Evolutionary conservation across 805 yeast genomes (phyloP).

Genomic region (Kurtzmaniella cleridarum): DNA sequence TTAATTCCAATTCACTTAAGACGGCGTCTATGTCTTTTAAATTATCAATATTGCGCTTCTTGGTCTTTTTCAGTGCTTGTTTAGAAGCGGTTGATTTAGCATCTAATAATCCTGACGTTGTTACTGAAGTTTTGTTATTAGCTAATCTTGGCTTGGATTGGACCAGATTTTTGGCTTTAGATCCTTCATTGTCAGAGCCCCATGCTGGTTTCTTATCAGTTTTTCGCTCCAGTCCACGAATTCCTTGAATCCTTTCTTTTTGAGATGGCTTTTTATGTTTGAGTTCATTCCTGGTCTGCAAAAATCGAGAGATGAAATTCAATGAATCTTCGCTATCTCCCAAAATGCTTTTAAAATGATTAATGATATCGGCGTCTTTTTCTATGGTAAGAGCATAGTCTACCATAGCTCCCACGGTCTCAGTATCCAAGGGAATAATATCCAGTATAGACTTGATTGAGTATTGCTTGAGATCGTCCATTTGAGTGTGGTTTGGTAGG

Average conservation of each 20-base stretch:
- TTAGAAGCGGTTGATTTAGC: conserved; percentile 15
- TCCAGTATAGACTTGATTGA: conserved; percentile 22
- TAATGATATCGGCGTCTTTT: conserved; percentile 42
- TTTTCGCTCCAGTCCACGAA: not conserved
- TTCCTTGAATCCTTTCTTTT: conserved; percentile 4
- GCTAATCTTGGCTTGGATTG: conserved; percentile 9
- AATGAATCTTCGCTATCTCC: conserved; percentile 54
- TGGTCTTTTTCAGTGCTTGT: conserved; percentile 25
- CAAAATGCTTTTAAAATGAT: conserved; percentile 49
- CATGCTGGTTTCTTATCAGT: not conserved
- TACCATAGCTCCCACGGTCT: conserved; percentile 49
- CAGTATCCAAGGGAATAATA: conserved; percentile 55
- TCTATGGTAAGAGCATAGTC: conserved; percentile 46
- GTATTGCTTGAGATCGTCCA: conserved; percentile 17
- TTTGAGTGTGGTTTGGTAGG: not conserved
- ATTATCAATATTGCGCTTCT: conserved; percentile 47
- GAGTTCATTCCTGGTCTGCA: conserved; percentile 30
- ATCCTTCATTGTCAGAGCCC: conserved; percentile 3
- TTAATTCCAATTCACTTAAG: conserved; percentile 45
- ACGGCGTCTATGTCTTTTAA: conserved; percentile 64
- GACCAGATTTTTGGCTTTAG: conserved; percentile 4
- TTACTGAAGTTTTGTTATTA: conserved; percentile 13
- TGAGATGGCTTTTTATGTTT: conserved; percentile 6
- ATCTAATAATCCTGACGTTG: conserved; percentile 46
- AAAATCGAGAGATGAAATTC: conserved; percentile 41